Base-by-base conservation (phyloP, 148 eudicot genomes). In the Silene conica region DNA sequence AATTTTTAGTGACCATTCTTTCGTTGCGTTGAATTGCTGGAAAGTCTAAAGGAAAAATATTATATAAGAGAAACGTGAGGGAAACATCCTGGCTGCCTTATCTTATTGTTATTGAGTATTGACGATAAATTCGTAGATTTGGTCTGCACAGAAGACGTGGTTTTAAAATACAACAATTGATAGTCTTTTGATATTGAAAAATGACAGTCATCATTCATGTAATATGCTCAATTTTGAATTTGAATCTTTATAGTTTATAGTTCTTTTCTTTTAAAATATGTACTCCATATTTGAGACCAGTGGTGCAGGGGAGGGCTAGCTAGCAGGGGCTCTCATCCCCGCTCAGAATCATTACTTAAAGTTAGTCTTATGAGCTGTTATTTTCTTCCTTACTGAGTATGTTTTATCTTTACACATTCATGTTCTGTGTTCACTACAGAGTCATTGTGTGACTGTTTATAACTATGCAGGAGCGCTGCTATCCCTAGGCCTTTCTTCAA, bases 401-500 rank as follows among this genome's bases (percentile, higher is more conserved):
- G 43, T 38, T 21, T 28, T 11, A 3, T 34, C 10, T 38, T 66
- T 34, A n/a, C 8, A 26, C 10, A 25, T 26, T 18, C 41, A 41
- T 16, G 4, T 38, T 38, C 69, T 19, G 19, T 16, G 4, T 38
- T 38, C 69, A 38, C 14, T 8, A 41, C 69, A 18, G n/a, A 41
- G 3, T 57, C 15, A 55, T 16, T 38, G 8, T 5, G 18, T 66
- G 69, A 71, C 68, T 63, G 62, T n/a, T 31, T 21, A 34, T 38
- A 25, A 71, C 34, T 46, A 45, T 77, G 71, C 90, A 95, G 99
- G 85, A 88, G 80, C 76, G 82, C 87, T 8, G 96, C 83, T 62
- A 86, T 86, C 0, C 97, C 99, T 13, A 87, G 99, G 77, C 97
- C 99, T 11, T 70, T 95, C 8, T 95, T 96, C 92, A 95, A 92